Percentiles rank a stretch among this genome's conserved stretches.
Evolutionary conservation across 345 rosid genomes (phyloP).

Genomic region (Syzygium aqueum): DNA sequence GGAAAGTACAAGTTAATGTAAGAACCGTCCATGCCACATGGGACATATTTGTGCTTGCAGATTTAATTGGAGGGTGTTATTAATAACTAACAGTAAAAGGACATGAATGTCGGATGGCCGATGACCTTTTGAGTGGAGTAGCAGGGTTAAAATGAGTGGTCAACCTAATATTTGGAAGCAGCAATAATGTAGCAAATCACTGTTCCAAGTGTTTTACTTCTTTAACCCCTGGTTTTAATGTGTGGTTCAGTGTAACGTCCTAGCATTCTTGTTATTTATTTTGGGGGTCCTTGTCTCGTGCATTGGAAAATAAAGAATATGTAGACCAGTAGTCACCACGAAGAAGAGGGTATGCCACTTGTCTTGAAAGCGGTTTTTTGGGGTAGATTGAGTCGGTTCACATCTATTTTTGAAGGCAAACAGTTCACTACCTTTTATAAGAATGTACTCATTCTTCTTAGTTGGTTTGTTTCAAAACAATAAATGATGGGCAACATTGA

Average conservation of each 20-base stretch:
- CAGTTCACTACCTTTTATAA: neutral
- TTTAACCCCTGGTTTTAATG: neutral
- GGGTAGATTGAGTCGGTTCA: neutral
- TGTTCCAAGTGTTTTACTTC: neutral
- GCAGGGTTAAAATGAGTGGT: neutral
- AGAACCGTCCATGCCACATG: constrained; percentile 5
- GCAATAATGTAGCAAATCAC: neutral
- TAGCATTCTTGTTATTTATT: neutral
- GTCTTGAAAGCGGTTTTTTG: neutral
- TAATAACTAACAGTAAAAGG: neutral
- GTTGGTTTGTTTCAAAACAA: neutral
- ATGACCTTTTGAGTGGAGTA: neutral
- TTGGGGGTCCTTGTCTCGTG: neutral
- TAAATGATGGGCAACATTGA: neutral
- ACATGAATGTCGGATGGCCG: neutral
- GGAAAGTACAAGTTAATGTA: constrained; percentile 61
- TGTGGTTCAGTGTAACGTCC: neutral
- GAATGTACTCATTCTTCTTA: neutral
- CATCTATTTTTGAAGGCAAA: neutral
- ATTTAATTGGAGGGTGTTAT: neutral
- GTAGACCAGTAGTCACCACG: neutral
- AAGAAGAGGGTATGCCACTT: neutral
- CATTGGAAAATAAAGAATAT: neutral
- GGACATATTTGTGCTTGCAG: neutral
- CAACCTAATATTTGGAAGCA: neutral